Percentiles rank a stretch among this genome's conserved stretches.
phyloP scores from a whole-genome alignment of 1,284 basidiomycete genomes.

The Phlebopus sp. region DNA sequence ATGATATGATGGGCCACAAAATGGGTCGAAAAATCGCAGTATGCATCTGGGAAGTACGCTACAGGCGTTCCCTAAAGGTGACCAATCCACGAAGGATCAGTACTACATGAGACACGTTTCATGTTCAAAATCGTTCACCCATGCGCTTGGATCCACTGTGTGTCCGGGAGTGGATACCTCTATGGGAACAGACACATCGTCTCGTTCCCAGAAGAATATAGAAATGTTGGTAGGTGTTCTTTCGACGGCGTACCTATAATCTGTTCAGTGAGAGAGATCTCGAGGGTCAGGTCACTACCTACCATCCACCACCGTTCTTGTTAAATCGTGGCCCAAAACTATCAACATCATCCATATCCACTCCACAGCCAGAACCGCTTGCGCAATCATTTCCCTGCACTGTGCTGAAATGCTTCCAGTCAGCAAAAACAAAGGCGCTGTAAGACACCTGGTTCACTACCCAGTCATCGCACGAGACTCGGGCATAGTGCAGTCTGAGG shows the following conservation, averaged over 20 bases:
- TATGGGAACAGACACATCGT: constrained; percentile 7
- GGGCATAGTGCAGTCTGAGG: constrained; percentile 61
- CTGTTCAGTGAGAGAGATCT: background rate
- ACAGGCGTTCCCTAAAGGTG: constrained; percentile 7
- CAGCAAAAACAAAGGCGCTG: no score
- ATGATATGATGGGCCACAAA: constrained; percentile 10
- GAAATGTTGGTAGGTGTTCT: constrained; percentile 6
- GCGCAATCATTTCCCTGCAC: constrained; percentile 9
- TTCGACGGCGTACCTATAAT: constrained; percentile 9
- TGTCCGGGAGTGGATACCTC: constrained; percentile 1
- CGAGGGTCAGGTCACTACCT: no score
- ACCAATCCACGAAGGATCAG: no score
- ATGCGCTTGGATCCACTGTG: constrained; percentile 1
- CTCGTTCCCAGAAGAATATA: constrained; percentile 12
- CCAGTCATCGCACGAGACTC: constrained; percentile 45
- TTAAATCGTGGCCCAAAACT: constrained; percentile 63
- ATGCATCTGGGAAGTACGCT: constrained; percentile 10
- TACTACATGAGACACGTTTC: background rate
- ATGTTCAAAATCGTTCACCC: constrained; percentile 5
- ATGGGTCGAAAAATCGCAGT: constrained; percentile 8
- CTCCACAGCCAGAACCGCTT: constrained; percentile 62
- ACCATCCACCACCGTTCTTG: constrained; percentile 55
- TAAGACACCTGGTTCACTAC: constrained; percentile 28
- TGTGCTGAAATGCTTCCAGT: no score
- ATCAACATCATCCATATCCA: constrained; percentile 40